Conservation (phyloP, 2,329 filamentous ascomycete genomes). For the Diaporthe sp. region DNA sequence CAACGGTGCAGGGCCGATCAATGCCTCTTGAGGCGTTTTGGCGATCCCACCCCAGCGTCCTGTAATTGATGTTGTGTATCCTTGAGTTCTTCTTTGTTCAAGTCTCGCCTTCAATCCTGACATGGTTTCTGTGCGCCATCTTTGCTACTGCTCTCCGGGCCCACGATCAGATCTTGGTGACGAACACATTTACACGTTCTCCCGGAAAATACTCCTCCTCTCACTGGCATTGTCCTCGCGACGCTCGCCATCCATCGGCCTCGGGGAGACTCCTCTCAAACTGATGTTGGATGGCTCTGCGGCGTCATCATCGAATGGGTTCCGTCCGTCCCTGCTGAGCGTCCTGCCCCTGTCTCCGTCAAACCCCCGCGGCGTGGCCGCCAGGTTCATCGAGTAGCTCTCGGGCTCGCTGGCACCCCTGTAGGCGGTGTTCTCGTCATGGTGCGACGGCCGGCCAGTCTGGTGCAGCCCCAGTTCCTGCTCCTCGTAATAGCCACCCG, state of each 20-base stretch:
- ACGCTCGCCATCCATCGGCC: constrained; percentile 71
- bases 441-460: constrained; percentile 59
- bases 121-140: neutral
- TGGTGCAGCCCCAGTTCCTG: constrained; percentile 80
- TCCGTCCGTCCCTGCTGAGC: constrained; percentile 57
- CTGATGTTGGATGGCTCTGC: constrained; percentile 72
- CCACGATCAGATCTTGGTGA: neutral
- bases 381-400: constrained; percentile 64
- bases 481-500: constrained; percentile 79
- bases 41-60: neutral
- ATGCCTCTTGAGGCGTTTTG: neutral
- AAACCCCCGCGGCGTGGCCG: constrained; percentile 50
- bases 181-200: constrained; percentile 67
- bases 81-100: neutral
- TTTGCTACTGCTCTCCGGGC: neutral
- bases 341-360: constrained; percentile 55
- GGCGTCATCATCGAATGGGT: constrained; percentile 79
- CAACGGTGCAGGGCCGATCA: neutral
- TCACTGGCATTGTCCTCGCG: constrained; percentile 60
- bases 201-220: constrained; percentile 77
- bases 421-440: constrained; percentile 51
- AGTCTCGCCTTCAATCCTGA: neutral
- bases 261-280: constrained; percentile 79
- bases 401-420: constrained; percentile 45
- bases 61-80: neutral